phyloP scores from a whole-genome alignment of 192 early-diverging fungal species.

The Entomortierella lignicola region DNA sequence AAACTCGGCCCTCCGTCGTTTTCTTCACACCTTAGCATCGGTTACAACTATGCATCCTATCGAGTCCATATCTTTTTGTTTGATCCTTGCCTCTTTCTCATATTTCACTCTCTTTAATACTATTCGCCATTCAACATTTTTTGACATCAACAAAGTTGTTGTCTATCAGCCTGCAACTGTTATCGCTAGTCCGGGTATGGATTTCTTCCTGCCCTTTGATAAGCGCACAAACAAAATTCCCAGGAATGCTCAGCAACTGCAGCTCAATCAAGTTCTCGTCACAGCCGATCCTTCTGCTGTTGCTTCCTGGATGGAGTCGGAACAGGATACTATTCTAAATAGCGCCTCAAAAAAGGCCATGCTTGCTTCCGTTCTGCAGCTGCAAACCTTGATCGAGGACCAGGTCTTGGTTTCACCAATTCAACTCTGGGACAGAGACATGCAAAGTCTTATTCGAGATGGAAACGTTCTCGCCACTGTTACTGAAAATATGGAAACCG shows the following conservation, averaged over 20 bases:
- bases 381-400: conserved; percentile 49
- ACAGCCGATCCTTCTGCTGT: conserved; percentile 24
- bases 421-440: conserved; percentile 44
- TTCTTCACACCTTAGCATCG: conserved; percentile 40
- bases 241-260: conserved; percentile 58
- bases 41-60: conserved; percentile 75
- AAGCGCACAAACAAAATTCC: conserved; percentile 58
- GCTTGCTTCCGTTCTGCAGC: conserved; percentile 60
- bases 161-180: conserved; percentile 60
- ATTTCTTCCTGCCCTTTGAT: conserved; percentile 50
- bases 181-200: conserved; percentile 41
- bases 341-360: conserved; percentile 47
- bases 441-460: conserved; percentile 31
- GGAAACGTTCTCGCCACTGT: conserved; percentile 51
- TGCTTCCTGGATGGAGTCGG: conserved; percentile 20
- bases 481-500: conserved; percentile 45
- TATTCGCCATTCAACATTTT: conserved; percentile 73
- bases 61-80: conserved; percentile 78
- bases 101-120: conserved; percentile 84
- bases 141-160: conserved; percentile 53
- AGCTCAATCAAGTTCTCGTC: conserved; percentile 72
- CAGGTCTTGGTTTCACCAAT: conserved; percentile 43
- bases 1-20: conserved; percentile 47
- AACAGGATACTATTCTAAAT: conserved; percentile 8
- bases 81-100: conserved; percentile 78